Percentiles rank a stretch among this genome's conserved stretches.
Conservation (phyloP, 352 stramenopile species). For the Phytophthora rubi region DNA sequence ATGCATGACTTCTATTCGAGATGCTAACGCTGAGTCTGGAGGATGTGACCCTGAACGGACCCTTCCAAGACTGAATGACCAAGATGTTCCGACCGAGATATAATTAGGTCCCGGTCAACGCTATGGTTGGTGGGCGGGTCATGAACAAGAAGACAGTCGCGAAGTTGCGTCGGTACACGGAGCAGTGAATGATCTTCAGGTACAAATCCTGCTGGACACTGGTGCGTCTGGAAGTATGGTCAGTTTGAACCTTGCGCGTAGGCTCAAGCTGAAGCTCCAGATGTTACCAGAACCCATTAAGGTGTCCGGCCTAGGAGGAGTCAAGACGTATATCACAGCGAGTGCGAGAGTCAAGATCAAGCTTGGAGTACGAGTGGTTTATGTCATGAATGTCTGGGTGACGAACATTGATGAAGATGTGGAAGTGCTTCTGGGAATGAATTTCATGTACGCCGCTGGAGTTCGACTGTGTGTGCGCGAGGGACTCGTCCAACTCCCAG, state of each 20-base stretch:
- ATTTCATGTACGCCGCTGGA: conserved; percentile 36
- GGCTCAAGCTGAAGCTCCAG: conserved; percentile 3
- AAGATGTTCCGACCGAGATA: not conserved
- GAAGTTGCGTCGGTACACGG: not conserved
- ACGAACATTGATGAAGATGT: conserved; percentile 30
- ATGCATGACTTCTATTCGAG: conserved; percentile 3
- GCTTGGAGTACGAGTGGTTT: not conserved
- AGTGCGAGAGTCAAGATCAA: not conserved
- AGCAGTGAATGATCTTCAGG: not conserved
- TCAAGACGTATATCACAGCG: not conserved
- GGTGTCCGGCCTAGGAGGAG: not conserved
- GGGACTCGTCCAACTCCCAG: not conserved
- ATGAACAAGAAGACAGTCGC: not conserved
- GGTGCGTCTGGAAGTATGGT: conserved; percentile 1
- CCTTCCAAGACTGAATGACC: not conserved
- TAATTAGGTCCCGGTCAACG: not conserved
- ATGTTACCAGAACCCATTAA: conserved; percentile 1
- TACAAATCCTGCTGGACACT: not conserved
- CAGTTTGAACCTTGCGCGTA: conserved; percentile 6
- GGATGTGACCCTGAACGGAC: not conserved
- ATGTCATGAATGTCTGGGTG: conserved; percentile 15
- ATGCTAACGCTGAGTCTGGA: conserved; percentile 4
- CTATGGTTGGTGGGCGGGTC: conserved; percentile 1
- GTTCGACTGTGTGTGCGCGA: conserved; percentile 12
- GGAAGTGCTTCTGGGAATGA: conserved; percentile 31